Evolutionary conservation across 176 grass and related monocot genomes (phyloP), one percentile per base, ranked within the genome.

Genomic region (Otatea glauca): DNA sequence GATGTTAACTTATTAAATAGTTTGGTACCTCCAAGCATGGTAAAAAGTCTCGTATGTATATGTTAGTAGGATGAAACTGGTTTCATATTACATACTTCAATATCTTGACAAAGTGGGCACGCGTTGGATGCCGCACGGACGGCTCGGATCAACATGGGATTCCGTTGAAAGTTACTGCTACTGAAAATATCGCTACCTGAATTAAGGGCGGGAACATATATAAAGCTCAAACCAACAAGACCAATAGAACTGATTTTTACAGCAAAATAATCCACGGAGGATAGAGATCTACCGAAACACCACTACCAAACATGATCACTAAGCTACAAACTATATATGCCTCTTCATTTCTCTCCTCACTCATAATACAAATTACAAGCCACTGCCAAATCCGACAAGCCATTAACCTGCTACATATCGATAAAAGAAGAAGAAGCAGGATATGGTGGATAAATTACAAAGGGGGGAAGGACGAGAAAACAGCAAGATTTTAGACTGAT

Each of bases 241-340:
- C 15, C 41, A 15, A 69, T 29, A 2, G 4, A 79, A 34, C n/a
- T 21, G 71, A 41, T 51, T 86, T n/a, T 18, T 69, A 68, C 27
- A 78, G 65, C 23, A 53, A 64, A 15, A 21, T 13, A 74, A 64
- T 49, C 42, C 81, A 58, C 55, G 21, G 20, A 34, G 41, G 54
- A 83, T 80, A 48, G 24, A 53, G 62, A 79, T 48, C 60, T 65
- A 64, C 39, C 2, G 5, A 42, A 49, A 9, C 41, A 27, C 23
- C 27, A 32, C 7, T 27, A 41, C 34, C 34, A 55, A 37, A 8
- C 38, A 53, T 5, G 32, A 34, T 44, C 23, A 5, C 80, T 87
- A 80, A 24, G 32, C 89, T 84, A 84, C 65, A 62, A 62, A 25
- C 80, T 79, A 83, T 87, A 83, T 61, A 68, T 56, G 79, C 41